Conservation (phyloP, 2,329 filamentous ascomycete species). For the Colletotrichum agaves region DNA sequence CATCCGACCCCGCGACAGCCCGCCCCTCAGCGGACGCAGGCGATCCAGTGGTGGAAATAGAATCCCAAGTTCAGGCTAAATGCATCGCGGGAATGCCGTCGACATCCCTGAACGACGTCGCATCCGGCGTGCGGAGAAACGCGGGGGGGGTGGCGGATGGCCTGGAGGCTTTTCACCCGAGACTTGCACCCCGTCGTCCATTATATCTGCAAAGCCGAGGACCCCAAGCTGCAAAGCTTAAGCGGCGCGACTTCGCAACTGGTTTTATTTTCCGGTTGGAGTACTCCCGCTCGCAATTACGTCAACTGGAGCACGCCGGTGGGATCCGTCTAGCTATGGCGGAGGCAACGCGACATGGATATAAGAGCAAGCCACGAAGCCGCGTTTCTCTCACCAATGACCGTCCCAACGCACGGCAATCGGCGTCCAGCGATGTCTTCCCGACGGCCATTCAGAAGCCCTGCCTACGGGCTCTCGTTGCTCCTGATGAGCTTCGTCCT, state of each 20-base stretch:
- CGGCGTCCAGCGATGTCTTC: not conserved
- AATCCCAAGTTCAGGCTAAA: conserved; percentile 16
- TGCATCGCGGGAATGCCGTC: not conserved
- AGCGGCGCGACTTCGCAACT: not conserved
- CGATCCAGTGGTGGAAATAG: not conserved
- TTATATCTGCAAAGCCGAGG: not conserved
- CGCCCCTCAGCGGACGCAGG: not conserved
- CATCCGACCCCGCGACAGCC: conserved; percentile 1
- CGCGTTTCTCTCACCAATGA: not conserved
- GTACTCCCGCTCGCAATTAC: not conserved
- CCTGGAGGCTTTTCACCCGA: conserved; percentile 11
- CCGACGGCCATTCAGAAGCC: not conserved
- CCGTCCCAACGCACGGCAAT: too few relatives aligned
- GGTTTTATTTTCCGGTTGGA: not conserved
- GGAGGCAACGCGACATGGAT: not conserved
- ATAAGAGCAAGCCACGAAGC: not conserved
- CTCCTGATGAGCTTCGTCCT: not conserved
- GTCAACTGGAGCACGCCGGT: not conserved
- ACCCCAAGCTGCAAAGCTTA: not conserved
- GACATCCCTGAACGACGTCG: conserved; percentile 14
- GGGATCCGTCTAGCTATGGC: not conserved
- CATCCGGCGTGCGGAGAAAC: conserved; percentile 16
- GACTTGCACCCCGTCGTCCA: conserved; percentile 5
- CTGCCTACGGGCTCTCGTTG: not conserved
- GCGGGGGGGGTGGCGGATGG: conserved; percentile 17